A percentile compares a stretch with the other conserved stretches of the same genome.
phyloP scores from a whole-genome alignment of 2,329 filamentous ascomycete genomes.

The Aspergillus candidus region DNA sequence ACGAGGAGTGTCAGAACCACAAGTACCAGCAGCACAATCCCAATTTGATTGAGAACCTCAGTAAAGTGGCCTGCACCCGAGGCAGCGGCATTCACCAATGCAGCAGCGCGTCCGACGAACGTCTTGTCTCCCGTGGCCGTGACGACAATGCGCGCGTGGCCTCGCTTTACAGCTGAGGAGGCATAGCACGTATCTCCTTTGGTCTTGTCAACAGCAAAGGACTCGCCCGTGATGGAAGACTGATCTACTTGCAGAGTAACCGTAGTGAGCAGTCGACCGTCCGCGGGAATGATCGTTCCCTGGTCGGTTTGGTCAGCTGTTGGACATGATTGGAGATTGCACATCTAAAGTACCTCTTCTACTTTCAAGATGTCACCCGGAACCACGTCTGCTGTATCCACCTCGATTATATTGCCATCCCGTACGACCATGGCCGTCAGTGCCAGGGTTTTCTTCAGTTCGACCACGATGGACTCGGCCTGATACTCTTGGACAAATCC shows the following conservation, averaged over 20 bases:
- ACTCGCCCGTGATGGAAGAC: constrained; percentile 87
- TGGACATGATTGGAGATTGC: constrained; percentile 2
- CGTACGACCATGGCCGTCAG: constrained; percentile 83
- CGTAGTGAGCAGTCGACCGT: constrained; percentile 78
- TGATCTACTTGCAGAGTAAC: constrained; percentile 86
- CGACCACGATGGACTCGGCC: constrained; percentile 83
- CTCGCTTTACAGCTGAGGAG: constrained; percentile 85
- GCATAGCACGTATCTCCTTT: constrained; percentile 73
- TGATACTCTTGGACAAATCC: constrained; percentile 88
- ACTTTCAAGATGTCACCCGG: constrained; percentile 85
- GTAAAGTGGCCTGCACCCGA: constrained; percentile 79
- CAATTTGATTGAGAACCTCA: constrained; percentile 81
- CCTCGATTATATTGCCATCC: constrained; percentile 69
- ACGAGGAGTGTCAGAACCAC: constrained; percentile 74
- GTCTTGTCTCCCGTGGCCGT: constrained; percentile 83
- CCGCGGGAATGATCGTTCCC: constrained; percentile 85
- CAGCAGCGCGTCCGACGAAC: constrained; percentile 82
- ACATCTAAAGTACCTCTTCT: constrained; percentile 54
- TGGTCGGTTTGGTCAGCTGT: constrained; percentile 14
- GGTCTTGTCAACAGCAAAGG: constrained; percentile 84
- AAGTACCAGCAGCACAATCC: constrained; percentile 70
- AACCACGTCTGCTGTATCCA: constrained; percentile 77
- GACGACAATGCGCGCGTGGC: constrained; percentile 75
- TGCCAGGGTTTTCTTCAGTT: constrained; percentile 83
- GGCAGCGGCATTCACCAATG: constrained; percentile 72